These are phyloP conservation scores for Backusella tarrabulga DNA, from an alignment of 192 early-diverging fungal species.

Conservation along the genomic window DNA sequence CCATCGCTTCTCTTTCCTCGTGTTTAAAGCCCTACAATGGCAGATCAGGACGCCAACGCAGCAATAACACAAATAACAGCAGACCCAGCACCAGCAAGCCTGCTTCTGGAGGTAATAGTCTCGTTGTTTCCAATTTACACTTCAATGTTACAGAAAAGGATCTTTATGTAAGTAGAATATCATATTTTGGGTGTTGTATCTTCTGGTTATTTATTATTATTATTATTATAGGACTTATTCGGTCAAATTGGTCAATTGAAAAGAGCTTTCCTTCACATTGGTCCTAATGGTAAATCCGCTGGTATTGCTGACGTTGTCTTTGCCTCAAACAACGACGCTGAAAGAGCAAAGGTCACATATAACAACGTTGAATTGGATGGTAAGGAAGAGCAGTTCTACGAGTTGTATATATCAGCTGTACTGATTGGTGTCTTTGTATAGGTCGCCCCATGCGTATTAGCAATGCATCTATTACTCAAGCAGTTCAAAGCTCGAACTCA, in stretches of 20 bases:
- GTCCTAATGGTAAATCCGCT: slow-evolving; percentile 50
- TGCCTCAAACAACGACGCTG: slow-evolving; percentile 42
- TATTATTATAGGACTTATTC: slow-evolving; percentile 46
- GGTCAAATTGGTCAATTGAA: slow-evolving; percentile 48
- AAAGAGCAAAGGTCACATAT: slow-evolving; percentile 42
- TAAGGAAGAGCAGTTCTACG: background rate
- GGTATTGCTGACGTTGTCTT: slow-evolving; percentile 52
- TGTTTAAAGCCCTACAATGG: slow-evolving; percentile 14
- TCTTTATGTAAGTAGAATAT: slow-evolving; percentile 40
- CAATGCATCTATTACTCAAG: background rate
- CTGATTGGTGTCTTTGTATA: background rate
- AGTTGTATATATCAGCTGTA: background rate
- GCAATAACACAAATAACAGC: background rate
- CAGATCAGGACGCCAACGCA: slow-evolving; percentile 1
- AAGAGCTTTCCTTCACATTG: slow-evolving; percentile 45
- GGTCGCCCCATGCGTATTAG: slow-evolving; percentile 30
- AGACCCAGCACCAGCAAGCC: background rate
- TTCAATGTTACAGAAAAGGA: slow-evolving; percentile 58
- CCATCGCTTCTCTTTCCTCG: slow-evolving; percentile 7
- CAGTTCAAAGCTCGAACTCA: background rate
- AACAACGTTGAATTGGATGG: slow-evolving; percentile 54
- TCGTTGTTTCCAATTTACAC: slow-evolving; percentile 41
- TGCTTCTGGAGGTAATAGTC: background rate
- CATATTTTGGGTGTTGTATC: background rate
- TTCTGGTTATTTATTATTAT: background rate